Evolutionary conservation across 2,329 filamentous ascomycete genomes (phyloP).

Genomic region (Hymenoscyphus albidus): DNA sequence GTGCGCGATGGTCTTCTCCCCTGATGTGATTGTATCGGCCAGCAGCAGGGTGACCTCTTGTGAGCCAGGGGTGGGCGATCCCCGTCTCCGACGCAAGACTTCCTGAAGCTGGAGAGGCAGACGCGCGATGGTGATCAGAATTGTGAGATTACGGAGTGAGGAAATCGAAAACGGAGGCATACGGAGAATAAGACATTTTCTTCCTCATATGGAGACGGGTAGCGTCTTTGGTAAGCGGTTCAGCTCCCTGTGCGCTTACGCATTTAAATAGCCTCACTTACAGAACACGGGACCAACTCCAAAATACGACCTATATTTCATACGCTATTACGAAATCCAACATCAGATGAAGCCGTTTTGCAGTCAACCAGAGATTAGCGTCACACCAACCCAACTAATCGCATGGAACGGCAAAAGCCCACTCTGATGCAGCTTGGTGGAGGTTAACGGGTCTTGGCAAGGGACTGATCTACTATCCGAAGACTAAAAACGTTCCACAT

Average conservation of each 20-base stretch:
- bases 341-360: neutral
- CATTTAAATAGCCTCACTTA: neutral
- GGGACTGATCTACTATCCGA: too few species aligned
- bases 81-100: neutral
- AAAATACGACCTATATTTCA: neutral
- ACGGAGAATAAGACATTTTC: neutral
- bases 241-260: neutral
- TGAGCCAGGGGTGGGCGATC: neutral
- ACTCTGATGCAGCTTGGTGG: too few species aligned
- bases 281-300: neutral
- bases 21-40: neutral
- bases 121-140: too few species aligned
- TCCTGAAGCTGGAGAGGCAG: neutral
- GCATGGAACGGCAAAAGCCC: neutral
- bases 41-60: neutral
- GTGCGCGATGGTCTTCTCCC: slow-evolving; percentile 1
- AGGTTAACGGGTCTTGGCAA: too few species aligned
- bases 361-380: neutral
- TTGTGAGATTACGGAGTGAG: too few species aligned
- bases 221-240: neutral
- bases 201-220: neutral
- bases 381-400: neutral
- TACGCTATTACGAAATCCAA: neutral
- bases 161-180: neutral
- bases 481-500: neutral